Evolutionary conservation across 306 rosid genomes (phyloP).

Genomic region (Biancaea sappan): DNA sequence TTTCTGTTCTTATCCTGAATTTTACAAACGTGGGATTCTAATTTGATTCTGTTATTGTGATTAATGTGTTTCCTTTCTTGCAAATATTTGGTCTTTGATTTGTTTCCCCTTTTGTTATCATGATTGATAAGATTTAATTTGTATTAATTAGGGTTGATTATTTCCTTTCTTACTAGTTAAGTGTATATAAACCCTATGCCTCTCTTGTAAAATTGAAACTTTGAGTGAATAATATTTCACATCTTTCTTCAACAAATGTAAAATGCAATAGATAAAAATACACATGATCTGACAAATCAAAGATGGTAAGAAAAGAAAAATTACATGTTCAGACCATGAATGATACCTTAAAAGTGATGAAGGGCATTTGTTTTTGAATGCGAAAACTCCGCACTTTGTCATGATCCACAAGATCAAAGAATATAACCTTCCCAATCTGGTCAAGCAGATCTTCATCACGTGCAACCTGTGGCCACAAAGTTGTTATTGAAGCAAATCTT

Average conservation of each 20-base stretch:
- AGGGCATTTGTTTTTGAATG: constrained; percentile 64
- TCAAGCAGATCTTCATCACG: constrained; percentile 76
- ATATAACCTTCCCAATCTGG: constrained; percentile 81
- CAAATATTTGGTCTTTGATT: too few species aligned
- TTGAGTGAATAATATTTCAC: too few species aligned
- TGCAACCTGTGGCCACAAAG: constrained; percentile 65
- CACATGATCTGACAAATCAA: not conserved
- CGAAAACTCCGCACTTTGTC: constrained; percentile 91
- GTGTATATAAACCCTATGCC: too few species aligned
- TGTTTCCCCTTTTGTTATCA: too few species aligned
- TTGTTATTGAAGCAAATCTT: not conserved
- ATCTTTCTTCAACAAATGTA: too few species aligned
- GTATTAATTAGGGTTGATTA: too few species aligned
- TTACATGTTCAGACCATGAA: not conserved
- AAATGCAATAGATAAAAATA: not conserved
- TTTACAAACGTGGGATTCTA: too few species aligned
- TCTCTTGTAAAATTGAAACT: too few species aligned
- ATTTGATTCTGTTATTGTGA: too few species aligned
- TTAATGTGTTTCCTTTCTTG: too few species aligned
- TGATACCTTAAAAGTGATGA: constrained; percentile 74
- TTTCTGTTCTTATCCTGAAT: not conserved
- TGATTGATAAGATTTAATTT: too few species aligned
- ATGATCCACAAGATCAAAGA: constrained; percentile 95
- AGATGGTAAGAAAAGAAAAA: not conserved
- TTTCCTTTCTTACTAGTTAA: too few species aligned